Evolutionary conservation across 768 basidiomycete species (phyloP).

Genomic region (Kwoniella europaea): DNA sequence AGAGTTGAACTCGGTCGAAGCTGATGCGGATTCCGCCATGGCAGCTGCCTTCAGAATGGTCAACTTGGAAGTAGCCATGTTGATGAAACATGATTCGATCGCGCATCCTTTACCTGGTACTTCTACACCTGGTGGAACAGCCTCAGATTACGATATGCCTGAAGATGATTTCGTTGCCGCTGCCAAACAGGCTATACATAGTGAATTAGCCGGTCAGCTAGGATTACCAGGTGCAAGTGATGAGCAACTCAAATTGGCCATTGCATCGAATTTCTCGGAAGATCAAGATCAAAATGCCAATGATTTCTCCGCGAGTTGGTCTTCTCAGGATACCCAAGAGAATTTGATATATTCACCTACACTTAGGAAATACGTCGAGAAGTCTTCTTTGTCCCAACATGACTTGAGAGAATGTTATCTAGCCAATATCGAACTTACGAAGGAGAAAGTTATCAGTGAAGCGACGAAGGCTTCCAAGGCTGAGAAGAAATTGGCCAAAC

Average conservation of each 20-base stretch:
- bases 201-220: conserved; percentile 76
- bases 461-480: conserved; percentile 78
- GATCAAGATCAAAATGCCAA: conserved; percentile 66
- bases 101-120: conserved; percentile 88
- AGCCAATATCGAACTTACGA: conserved; percentile 67
- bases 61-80: conserved; percentile 73
- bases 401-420: conserved; percentile 68
- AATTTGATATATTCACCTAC: conserved; percentile 69
- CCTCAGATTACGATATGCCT: conserved; percentile 67
- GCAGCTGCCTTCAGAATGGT: conserved; percentile 69
- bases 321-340: conserved; percentile 63
- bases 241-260: conserved; percentile 76
- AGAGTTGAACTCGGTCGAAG: conserved; percentile 61
- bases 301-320: conserved; percentile 70
- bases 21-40: conserved; percentile 61
- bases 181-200: conserved; percentile 74
- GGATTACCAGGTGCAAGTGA: conserved; percentile 84
- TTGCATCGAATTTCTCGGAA: conserved; percentile 68
- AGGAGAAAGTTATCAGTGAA: conserved; percentile 77
- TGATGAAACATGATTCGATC: conserved; percentile 87
- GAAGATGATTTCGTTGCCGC: conserved; percentile 71
- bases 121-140: conserved; percentile 69
- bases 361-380: conserved; percentile 71
- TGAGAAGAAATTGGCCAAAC: conserved; percentile 87
- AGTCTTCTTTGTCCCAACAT: conserved; percentile 53